Evolutionary conservation across 768 basidiomycete genomes (phyloP).

Genomic region (Auricularia sp.): DNA sequence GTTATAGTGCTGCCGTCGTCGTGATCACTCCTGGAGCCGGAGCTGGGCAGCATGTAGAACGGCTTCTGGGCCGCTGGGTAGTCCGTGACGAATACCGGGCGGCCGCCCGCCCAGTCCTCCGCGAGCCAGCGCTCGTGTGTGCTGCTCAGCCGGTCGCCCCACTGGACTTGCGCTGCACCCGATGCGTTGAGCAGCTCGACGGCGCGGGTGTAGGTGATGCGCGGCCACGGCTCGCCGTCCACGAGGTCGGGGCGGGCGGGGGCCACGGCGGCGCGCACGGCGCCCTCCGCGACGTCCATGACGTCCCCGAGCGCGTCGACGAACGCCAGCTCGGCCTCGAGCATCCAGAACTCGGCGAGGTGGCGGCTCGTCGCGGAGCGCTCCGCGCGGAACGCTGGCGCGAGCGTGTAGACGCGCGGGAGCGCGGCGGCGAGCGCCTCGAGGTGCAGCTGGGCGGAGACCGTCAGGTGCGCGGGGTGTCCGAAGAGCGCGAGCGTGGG

Average conservation of each 20-base stretch:
- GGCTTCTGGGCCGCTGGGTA: slow-evolving; percentile 81
- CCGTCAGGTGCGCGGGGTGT: slow-evolving; percentile 73
- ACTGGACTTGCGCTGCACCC: slow-evolving; percentile 17
- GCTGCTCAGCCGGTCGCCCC: slow-evolving; percentile 67
- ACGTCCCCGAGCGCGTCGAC: slow-evolving; percentile 35
- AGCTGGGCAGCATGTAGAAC: slow-evolving; percentile 80
- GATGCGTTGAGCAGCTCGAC: slow-evolving; percentile 49
- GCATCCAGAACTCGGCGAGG: slow-evolving; percentile 98
- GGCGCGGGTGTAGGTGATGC: slow-evolving; percentile 74
- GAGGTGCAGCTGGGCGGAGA: slow-evolving; percentile 92
- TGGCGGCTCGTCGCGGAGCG: slow-evolving; percentile 81
- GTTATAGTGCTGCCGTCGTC: no score
- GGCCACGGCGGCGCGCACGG: slow-evolving; percentile 31
- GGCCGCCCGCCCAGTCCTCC: slow-evolving; percentile 41
- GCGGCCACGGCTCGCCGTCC: slow-evolving; percentile 39
- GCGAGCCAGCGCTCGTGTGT: slow-evolving; percentile 94
- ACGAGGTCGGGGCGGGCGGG: no score
- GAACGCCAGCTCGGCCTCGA: slow-evolving; percentile 88
- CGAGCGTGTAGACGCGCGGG: slow-evolving; percentile 81
- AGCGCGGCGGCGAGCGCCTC: slow-evolving; percentile 74
- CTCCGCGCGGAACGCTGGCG: slow-evolving; percentile 92
- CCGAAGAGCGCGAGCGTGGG: slow-evolving; percentile 55
- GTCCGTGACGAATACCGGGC: slow-evolving; percentile 85
- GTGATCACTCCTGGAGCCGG: slow-evolving; percentile 14
- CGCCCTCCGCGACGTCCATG: slow-evolving; percentile 46